Evolutionary conservation across 305 asterid species (phyloP), one percentile per base, ranked within the genome.

Genomic region (Striga hermonthica): DNA sequence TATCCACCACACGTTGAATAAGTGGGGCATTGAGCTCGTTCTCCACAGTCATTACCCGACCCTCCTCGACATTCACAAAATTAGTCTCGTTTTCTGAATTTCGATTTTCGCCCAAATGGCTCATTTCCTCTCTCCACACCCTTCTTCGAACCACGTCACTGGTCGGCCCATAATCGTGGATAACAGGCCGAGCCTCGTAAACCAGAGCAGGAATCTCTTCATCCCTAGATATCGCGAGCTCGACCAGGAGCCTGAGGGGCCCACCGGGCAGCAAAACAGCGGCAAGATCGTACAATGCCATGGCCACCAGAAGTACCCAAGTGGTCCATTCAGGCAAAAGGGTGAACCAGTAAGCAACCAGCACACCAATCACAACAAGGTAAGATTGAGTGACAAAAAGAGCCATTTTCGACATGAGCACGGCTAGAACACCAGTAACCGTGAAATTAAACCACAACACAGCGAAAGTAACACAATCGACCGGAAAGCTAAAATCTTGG

Each of bases 321-420:
- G 99, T 93, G 0, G 99, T 93, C 99, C 99, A 93, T 68, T 90
- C 97, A 4, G 99, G 99, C 71, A 93, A 82, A 38, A 86, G 78
- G 11, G 98, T 90, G 76, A 93, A 93, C 98, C 98, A 90, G 83
- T 92, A 92, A 50, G 98, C 96, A 76, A 86, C 94, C 86, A 93
- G 39, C 75, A 90, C 77, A 61, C 98, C 98, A 80, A 93, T 84
- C 62, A 90, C 83, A 36, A 93, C 98, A 70, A 90, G 78, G 54
- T 93, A 93, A 58, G 83, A 76, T 76, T 90, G 98, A 4, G 90
- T 84, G 11, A 89, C 65, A 36, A 87, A 76, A 65, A 90, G 86
- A 6, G 95, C 84, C 74, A 88, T 75, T 60, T 79, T 90, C 3
- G 90, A 82, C 84, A 83, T 76, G 76, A 81, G 88, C 70, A 86